A percentile compares a stretch with the other conserved stretches of the same genome.
Evolutionary conservation across 2,329 filamentous ascomycete species (phyloP).

Genomic region (Nannizzia gypsea): DNA sequence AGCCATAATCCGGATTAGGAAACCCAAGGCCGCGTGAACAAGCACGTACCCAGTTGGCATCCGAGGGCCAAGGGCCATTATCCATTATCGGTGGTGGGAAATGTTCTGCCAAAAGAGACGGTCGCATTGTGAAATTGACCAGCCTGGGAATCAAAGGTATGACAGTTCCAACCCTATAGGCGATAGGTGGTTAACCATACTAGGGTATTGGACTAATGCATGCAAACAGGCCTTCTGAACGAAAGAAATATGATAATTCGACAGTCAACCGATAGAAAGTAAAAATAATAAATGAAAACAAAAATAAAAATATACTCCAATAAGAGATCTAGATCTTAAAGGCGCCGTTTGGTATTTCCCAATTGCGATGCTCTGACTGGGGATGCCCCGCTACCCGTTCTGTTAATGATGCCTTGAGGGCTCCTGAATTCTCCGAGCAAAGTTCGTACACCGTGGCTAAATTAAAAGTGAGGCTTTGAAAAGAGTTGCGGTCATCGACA

Average conservation of each 20-base stretch:
- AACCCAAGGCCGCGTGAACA: conserved; percentile 2
- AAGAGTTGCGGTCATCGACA: conserved; percentile 51
- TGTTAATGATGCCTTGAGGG: conserved; percentile 58
- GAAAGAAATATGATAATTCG: neutral
- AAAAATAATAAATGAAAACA: no score
- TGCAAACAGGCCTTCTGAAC: neutral
- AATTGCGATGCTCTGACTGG: conserved; percentile 44
- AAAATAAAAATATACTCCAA: no score
- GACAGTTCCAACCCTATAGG: neutral
- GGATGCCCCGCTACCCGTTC: conserved; percentile 54
- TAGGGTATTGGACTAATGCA: neutral
- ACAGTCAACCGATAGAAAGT: no score
- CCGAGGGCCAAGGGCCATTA: neutral
- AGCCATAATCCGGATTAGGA: conserved; percentile 55
- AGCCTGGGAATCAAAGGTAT: neutral
- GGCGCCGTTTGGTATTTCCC: conserved; percentile 60
- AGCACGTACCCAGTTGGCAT: neutral
- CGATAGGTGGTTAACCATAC: neutral
- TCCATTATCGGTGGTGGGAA: neutral
- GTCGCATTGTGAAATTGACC: neutral
- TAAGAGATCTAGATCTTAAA: conserved; percentile 55
- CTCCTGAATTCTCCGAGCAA: conserved; percentile 63
- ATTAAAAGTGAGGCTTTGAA: conserved; percentile 77
- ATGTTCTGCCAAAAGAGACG: neutral
- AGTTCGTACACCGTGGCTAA: conserved; percentile 84